A percentile compares a stretch with the other conserved stretches of the same genome.
phyloP scores from a whole-genome alignment of 1,139 yeast species.

The Sugiyamaella pinicola region DNA sequence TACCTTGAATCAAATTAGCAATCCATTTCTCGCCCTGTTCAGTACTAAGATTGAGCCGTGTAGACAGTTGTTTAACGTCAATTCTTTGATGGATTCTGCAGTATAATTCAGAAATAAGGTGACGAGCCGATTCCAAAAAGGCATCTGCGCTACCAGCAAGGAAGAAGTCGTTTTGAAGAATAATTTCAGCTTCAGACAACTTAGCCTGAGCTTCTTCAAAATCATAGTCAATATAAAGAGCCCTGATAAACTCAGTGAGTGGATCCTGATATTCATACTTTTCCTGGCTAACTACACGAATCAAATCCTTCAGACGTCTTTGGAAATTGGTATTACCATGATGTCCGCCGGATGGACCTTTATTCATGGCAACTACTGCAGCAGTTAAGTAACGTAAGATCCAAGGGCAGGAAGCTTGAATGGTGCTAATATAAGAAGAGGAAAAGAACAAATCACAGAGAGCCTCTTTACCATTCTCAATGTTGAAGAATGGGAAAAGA shows the following conservation, averaged over 20 bases:
- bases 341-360: conserved; percentile 38
- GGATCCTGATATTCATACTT: conserved; percentile 64
- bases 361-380: conserved; percentile 52
- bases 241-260: conserved; percentile 55
- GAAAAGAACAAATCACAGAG: conserved; percentile 58
- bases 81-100: conserved; percentile 56
- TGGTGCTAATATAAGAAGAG: conserved; percentile 60
- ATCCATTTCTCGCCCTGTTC: conserved; percentile 56
- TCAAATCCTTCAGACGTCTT: conserved; percentile 57
- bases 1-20: conserved; percentile 51
- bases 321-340: conserved; percentile 45
- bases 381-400: conserved; percentile 60
- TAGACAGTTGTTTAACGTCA: conserved; percentile 48
- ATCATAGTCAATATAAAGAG: conserved; percentile 58
- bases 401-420: conserved; percentile 72
- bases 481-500: conserved; percentile 59
- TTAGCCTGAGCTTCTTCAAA: conserved; percentile 54
- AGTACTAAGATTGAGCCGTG: conserved; percentile 47
- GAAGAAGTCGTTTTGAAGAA: conserved; percentile 58
- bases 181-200: conserved; percentile 50
- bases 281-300: conserved; percentile 59
- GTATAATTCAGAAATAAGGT: conserved; percentile 54
- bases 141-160: conserved; percentile 47
- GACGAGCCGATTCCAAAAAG: conserved; percentile 52
- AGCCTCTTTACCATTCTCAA: conserved; percentile 51